Evolutionary conservation across 495 filamentous ascomycete species (phyloP), one percentile per base, ranked within the genome.

Genomic region (Jackrogersella multiformis): DNA sequence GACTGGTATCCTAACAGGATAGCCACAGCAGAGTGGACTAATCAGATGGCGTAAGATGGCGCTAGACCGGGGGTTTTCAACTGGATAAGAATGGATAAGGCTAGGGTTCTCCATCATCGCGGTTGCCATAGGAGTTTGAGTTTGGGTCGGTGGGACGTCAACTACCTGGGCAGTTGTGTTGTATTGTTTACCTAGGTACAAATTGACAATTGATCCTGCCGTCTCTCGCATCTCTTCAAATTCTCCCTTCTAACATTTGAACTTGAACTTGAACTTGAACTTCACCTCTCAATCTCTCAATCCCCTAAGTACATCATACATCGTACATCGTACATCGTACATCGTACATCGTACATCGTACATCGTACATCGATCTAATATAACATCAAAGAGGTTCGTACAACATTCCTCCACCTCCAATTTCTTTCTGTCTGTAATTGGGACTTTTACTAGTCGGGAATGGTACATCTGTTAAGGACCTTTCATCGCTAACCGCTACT

Each of bases 121-220:
- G 56, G 63, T 66, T 66, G 63, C 68, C 57, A 63, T 71, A 60
- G 59, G 38, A 62, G 39, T 55, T 56, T 3, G 39, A n/a, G n/a
- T n/a, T n/a, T n/a, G n/a, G n/a, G 20, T 36, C 39, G 13, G 52
- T 44, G 49, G 51, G 68, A 54, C 32, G 36, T 55, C 36, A 44
- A 35, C 38, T 39, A 57, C n/a, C n/a, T n/a, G n/a, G n/a, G n/a
- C n/a, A n/a, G n/a, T n/a, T n/a, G n/a, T n/a, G n/a, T n/a, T n/a
- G 26, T 34, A 48, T 67, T 71, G 68, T 71, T 71, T 71, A n/a
- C n/a, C n/a, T n/a, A n/a, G n/a, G n/a, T n/a, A 71, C 68, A 64
- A 62, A 57, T 58, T 59, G 35, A 21, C 38, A 48, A 51, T 64
- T 59, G 67, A 61, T 57, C 56, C 68, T 63, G 24, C 62, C 49